Percentiles rank a stretch among this genome's conserved stretches.
Conservation (phyloP, 1,284 basidiomycete genomes). For the Melampsora occidentalis region DNA sequence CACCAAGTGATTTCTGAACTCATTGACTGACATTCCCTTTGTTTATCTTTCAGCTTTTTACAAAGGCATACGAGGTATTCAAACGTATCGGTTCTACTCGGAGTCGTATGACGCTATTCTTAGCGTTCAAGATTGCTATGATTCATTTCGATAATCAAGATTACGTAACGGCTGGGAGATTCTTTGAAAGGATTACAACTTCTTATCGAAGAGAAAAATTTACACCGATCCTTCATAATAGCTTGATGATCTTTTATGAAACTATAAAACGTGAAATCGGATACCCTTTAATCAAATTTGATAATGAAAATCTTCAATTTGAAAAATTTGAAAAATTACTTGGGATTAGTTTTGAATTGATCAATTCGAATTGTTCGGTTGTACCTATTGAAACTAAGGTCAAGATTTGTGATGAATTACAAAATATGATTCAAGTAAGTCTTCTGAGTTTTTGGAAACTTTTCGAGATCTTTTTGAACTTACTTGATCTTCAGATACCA, state of each 20-base stretch:
- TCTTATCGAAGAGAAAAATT: slow-evolving; percentile 78
- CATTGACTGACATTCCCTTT: background rate
- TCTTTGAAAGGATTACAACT: slow-evolving; percentile 80
- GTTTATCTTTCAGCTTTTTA: slow-evolving; percentile 66
- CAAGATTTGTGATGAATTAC: slow-evolving; percentile 11
- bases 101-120: slow-evolving; percentile 72
- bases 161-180: slow-evolving; percentile 79
- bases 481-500: background rate
- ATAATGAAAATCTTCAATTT: background rate
- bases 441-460: background rate
- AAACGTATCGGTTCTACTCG: slow-evolving; percentile 64
- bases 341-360: slow-evolving; percentile 16
- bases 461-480: background rate
- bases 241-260: slow-evolving; percentile 72
- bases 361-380: background rate
- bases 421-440: background rate
- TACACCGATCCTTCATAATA: slow-evolving; percentile 66
- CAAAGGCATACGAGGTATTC: slow-evolving; percentile 83
- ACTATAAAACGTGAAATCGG: slow-evolving; percentile 52
- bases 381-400: background rate
- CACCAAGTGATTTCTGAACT: background rate
- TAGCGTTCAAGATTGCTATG: slow-evolving; percentile 79
- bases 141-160: slow-evolving; percentile 74
- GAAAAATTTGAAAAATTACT: slow-evolving; percentile 12
- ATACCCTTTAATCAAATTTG: background rate